Evolutionary conservation across 148 eudicot genomes (phyloP).

Genomic region (Vaccinium darrowii): DNA sequence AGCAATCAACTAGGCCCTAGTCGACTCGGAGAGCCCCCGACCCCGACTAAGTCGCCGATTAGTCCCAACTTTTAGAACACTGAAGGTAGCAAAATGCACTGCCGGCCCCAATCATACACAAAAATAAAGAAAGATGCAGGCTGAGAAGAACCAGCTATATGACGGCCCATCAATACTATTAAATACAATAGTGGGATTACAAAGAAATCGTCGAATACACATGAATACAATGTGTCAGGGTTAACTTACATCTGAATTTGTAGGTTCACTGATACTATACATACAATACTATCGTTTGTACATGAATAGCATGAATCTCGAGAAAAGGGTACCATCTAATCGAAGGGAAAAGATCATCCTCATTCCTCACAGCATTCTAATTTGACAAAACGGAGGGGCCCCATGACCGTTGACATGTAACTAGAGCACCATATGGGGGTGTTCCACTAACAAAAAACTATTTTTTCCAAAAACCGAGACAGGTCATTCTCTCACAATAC

Average conservation of each 20-base stretch:
- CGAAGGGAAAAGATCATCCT: not conserved
- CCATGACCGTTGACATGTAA: not conserved
- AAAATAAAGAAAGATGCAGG: no score
- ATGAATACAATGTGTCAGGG: not conserved
- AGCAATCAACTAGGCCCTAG: no score
- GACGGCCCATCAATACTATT: no score
- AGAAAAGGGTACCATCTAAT: not conserved
- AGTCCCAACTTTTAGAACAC: no score
- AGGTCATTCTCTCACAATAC: no score
- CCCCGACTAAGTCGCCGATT: no score
- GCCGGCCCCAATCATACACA: no score
- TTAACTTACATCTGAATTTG: not conserved
- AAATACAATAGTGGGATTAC: not conserved
- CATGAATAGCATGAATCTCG: not conserved
- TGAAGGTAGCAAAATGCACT: no score
- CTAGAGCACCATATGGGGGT: not conserved
- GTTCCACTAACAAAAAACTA: no score
- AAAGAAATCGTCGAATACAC: not conserved
- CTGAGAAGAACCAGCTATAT: no score
- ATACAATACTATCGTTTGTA: not conserved
- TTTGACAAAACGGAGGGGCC: not conserved
- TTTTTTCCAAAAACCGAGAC: no score
- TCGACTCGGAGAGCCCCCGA: no score
- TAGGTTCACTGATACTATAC: not conserved
- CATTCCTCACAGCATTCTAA: not conserved